Evolutionary conservation across 495 filamentous ascomycete species (phyloP), one percentile per base, ranked within the genome.

Genomic region (Trichocladium uniseriatum): DNA sequence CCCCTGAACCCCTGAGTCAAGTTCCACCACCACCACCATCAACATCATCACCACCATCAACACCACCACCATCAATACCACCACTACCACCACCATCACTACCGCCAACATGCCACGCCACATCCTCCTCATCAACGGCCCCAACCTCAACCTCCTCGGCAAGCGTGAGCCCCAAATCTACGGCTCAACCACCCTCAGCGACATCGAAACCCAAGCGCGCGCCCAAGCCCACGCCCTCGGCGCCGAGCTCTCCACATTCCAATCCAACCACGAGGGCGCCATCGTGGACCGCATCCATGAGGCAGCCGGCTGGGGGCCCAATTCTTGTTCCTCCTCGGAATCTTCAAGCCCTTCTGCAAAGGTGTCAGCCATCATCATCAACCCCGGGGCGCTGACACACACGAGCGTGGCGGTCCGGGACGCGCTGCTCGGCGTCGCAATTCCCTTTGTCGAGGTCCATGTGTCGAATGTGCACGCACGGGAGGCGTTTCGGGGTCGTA

Each of bases 71-170:
- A n/a, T n/a, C n/a, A n/a, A 6, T 15, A 37, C 6, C 35, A 6
- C n/a, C 22, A 44, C 28, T 13, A 34, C 22, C 48, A 38, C 11
- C 27, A 41, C 24, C 20, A 8, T 11, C 32, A 28, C 11, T 15
- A 48, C 15, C 22, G 20, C 38, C 18, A 16, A 60, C 50, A 68
- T 67, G 63, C 54, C 69, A 1, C 74, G 74, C 60, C 76, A 73
- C 40, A 78, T 87, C 65, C 82, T 87, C 68, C 77, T 86, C 48
- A 77, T 87, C 70, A 86, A 86, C 66, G 83, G 83, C 28, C 82
- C 82, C n/a, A 87, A 88, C 67, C 80, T 88, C 60, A 88, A 86
- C 70, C 82, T 88, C 55, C 76, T 87, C 43, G 83, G 82, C 28
- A 82, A 79, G 40, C 75, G 84, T 18, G 83, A 88, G 61, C 84